Conservation (phyloP, 306 rosid genomes). For the Begonia masoniana region DNA sequence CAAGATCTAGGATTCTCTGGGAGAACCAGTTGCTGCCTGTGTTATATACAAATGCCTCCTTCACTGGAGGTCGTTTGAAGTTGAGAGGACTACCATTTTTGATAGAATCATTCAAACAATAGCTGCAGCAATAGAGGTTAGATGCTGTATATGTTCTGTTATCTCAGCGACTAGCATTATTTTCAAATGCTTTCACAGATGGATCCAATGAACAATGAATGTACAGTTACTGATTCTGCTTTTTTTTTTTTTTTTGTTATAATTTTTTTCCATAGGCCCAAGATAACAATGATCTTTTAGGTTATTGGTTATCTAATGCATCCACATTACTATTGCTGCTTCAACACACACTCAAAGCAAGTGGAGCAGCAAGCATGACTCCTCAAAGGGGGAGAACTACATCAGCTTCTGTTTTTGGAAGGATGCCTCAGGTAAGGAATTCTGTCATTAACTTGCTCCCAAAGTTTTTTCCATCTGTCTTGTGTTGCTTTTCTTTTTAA, state of each 20-base stretch:
- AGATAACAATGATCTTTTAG: conserved; percentile 73
- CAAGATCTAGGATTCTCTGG: conserved; percentile 96
- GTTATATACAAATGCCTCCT: conserved; percentile 94
- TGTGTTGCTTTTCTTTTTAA: too few species aligned
- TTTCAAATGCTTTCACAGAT: too few species aligned
- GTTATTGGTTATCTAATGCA: conserved; percentile 95
- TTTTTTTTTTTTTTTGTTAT: too few species aligned
- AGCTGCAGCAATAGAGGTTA: conserved; percentile 94
- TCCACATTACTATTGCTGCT: conserved; percentile 88
- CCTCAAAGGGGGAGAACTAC: conserved; percentile 94
- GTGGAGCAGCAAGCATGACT: conserved; percentile 98
- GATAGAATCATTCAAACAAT: conserved; percentile 91
- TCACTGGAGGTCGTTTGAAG: conserved; percentile 99
- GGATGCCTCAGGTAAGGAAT: conserved; percentile 99
- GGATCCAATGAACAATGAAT: too few species aligned
- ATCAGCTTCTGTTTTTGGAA: conserved; percentile 90
- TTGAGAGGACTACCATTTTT: conserved; percentile 85
- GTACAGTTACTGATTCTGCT: too few species aligned
- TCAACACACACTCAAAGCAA: conserved; percentile 98
- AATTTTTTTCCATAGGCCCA: conserved; percentile 32
- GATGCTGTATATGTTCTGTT: too few species aligned
- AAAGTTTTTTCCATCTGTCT: too few species aligned
- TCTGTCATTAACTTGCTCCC: too few species aligned
- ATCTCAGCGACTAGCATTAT: too few species aligned
- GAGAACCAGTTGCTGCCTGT: conserved; percentile 91